Percentiles rank a stretch among this genome's conserved stretches.
phyloP scores from a whole-genome alignment of 2,329 filamentous ascomycete species.

The Chlorencoelia australis region DNA sequence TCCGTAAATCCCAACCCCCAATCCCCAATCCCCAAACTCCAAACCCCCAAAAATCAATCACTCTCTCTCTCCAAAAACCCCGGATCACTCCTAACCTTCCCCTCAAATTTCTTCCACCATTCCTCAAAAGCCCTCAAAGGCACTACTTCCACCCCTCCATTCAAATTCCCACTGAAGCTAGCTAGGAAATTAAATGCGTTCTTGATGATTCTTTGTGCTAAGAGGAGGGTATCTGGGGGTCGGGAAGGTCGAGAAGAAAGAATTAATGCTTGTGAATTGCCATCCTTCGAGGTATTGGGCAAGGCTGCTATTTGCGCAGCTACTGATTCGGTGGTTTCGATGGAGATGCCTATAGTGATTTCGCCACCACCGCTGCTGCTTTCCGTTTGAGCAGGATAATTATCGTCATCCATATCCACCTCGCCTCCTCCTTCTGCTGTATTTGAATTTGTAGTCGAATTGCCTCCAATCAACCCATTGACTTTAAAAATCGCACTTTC shows the following conservation, averaged over 20 bases:
- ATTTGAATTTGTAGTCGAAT: neutral
- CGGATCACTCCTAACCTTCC: slow-evolving; percentile 73
- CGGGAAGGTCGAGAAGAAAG: neutral
- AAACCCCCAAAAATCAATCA: slow-evolving; percentile 12
- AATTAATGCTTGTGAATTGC: neutral
- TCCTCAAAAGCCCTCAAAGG: slow-evolving; percentile 92
- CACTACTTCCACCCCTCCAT: slow-evolving; percentile 69
- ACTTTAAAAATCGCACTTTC: slow-evolving; percentile 88
- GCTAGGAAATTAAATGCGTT: slow-evolving; percentile 96
- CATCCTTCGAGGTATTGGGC: slow-evolving; percentile 27
- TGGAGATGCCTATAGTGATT: slow-evolving; percentile 70
- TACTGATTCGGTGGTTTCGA: slow-evolving; percentile 69
- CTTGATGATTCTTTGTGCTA: slow-evolving; percentile 89
- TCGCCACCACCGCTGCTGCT: slow-evolving; percentile 19
- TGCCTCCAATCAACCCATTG: slow-evolving; percentile 23
- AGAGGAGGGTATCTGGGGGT: slow-evolving; percentile 52
- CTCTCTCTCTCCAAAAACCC: slow-evolving; percentile 65
- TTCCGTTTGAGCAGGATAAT: slow-evolving; percentile 6
- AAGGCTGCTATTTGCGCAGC: slow-evolving; percentile 56
- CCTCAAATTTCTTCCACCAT: slow-evolving; percentile 97
- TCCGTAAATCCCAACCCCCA: too few species aligned
- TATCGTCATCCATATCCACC: slow-evolving; percentile 22
- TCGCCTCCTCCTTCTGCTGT: slow-evolving; percentile 34
- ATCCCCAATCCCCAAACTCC: too few species aligned
- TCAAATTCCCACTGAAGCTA: slow-evolving; percentile 63